These are phyloP conservation scores for Rutstroemia sp. DNA, from an alignment of 2,329 filamentous ascomycete species.

Conservation along the genomic window DNA sequence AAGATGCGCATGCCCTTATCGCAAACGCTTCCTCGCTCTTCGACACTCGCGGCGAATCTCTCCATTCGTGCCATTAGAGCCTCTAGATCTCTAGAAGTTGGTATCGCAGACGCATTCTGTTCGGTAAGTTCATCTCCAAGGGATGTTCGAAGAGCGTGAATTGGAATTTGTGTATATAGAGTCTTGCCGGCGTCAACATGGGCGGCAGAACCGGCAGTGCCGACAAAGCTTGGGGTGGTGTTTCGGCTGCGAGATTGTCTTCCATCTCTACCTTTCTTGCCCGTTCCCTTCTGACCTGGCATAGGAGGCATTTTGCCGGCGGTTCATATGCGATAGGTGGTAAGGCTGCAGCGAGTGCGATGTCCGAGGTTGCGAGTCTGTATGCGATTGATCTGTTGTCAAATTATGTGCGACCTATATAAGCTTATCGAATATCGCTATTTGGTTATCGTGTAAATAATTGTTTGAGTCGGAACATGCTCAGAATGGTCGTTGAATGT, in stretches of 20 bases:
- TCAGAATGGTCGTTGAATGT: too few species aligned
- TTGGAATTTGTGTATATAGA: slow-evolving; percentile 59
- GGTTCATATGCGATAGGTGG: too few species aligned
- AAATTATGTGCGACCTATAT: too few species aligned
- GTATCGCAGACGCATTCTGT: slow-evolving; percentile 48
- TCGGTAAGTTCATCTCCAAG: slow-evolving; percentile 61
- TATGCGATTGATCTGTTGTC: too few species aligned
- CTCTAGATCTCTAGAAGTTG: slow-evolving; percentile 56
- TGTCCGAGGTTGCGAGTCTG: too few species aligned
- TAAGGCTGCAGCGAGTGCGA: too few species aligned
- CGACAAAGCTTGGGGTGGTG: slow-evolving; percentile 57
- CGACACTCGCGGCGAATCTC: slow-evolving; percentile 57
- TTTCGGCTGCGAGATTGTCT: slow-evolving; percentile 66
- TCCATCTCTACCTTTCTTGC: slow-evolving; percentile 58
- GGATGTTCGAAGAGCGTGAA: slow-evolving; percentile 50
- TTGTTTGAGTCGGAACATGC: too few species aligned
- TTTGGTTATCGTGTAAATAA: too few species aligned
- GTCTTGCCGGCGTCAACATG: slow-evolving; percentile 46
- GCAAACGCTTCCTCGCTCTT: slow-evolving; percentile 59
- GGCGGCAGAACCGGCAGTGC: slow-evolving; percentile 32
- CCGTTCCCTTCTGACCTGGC: slow-evolving; percentile 53
- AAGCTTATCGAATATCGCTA: too few species aligned
- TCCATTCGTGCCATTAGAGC: slow-evolving; percentile 57
- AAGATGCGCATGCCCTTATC: slow-evolving; percentile 68
- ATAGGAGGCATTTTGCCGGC: slow-evolving; percentile 45